Base-by-base conservation (phyloP, 164 flowering plant genomes). In the Umbellularia californica region DNA sequence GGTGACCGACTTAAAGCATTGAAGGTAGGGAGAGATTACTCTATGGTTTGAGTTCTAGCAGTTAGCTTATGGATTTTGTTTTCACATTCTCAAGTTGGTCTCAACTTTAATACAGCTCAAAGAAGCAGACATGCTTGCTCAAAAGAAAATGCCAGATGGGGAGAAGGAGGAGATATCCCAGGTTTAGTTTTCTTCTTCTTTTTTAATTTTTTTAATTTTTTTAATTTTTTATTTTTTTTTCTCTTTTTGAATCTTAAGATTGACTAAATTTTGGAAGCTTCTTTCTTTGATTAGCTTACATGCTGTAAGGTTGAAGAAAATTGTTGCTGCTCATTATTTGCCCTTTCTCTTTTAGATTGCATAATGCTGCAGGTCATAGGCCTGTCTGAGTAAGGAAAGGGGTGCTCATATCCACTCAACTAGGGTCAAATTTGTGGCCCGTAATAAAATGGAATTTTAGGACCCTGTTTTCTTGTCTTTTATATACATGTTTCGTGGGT, bases 101-200 rank as follows among this genome's bases (percentile, higher is more conserved):
- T 71, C 65, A 47, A 75, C 72, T 51, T 71, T 52, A 33, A 47
- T 23, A 41, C 74, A 95, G 99, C 85, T 79, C 78, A 95, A 92
- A 76, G 98, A 95, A 81, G 94, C 85, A 73, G 92, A 92, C 60
- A 89, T 95, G 93, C 90, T 91, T 78, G 97, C 95, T 28, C 97
- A 93, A 79, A 87, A 95, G 89, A 89, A 92, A 83, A 89, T 92
- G 85, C 92, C 97, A 50, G 93, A 93, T 83, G 95, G 97, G 58
- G 70, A 90, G 72, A 93, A 85, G 81, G 98, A 95, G 79, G 97
- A 95, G 80, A 68, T 93, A 70, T 95, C 98, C 76, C 97, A 93
- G 98, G 99, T 94, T 77, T 65, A 79, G 64, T 65, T 47, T 41
- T 28, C 62, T 33, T 67, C 69, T 67, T 25, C 66, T 12, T 30